Base-by-base conservation (phyloP, 1,284 basidiomycete genomes). In the Xerocomus alliaceus region DNA sequence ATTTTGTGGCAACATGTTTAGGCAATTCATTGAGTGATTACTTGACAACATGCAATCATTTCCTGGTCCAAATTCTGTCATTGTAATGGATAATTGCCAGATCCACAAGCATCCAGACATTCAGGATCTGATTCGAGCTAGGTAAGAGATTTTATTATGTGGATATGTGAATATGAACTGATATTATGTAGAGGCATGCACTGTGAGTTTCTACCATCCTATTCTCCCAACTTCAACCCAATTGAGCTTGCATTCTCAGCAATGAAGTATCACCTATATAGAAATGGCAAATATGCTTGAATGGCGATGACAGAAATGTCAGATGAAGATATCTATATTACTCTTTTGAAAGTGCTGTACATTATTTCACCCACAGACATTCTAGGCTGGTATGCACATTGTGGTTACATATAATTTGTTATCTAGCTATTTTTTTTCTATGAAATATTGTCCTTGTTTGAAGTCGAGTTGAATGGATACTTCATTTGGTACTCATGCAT, bases 31-130 rank as follows among this genome's bases (percentile, higher is more conserved):
- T 20, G 57, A 71, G 1, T 48, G 41, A 0, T 54, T 80, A 0
- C 65, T 81, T 0, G 62, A 71, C 10, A 35, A 65, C 1, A 81
- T 80, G 79, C 65, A 77, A 10, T 57, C 39, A 0, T 62, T 13
- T 26, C 65, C 57, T 11, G 28, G 22, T 0, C 29, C 15, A 0
- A 61, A 63, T 3, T 67, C 48, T 2, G 56, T 66, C 4, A 32
- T 67, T 15, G n/a, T 67, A 4, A 63, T 68, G 62, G 62, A 68
- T 10, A 67, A 68, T 26, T 62, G 58, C 5, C 1, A 1, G 3
- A 66, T 67, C 0, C 65, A 67, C n/a, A 63, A 66, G 28, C 41
- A 65, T 31, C 37, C 31, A 0, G 44, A 50, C 0, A 61, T 67
- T 3, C 10, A 22, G 18, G 26, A 61, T 4, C 9, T 63, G 4